Evolutionary conservation across 768 basidiomycete species (phyloP).

Genomic region (Phylloporus sp.): DNA sequence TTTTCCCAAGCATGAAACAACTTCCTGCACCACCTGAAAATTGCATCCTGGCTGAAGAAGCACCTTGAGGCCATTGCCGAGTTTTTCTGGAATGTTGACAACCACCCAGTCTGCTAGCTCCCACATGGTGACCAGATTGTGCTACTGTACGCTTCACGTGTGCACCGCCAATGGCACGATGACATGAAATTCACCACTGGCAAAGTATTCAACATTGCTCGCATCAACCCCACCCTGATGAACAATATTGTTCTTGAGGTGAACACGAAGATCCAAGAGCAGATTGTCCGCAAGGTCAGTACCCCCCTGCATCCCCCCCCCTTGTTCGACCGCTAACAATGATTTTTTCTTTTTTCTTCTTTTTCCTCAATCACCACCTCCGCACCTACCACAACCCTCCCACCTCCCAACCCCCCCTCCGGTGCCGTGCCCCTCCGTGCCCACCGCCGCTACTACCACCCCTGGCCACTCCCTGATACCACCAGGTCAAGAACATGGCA

Average conservation of each 20-base stretch:
- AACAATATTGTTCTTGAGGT: neutral
- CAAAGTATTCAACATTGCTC: conserved; percentile 1
- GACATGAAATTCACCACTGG: neutral
- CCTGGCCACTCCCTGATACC: too few species aligned
- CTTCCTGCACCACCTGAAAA: neutral
- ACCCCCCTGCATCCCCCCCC: neutral
- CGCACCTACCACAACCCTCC: too few species aligned
- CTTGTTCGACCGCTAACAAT: too few species aligned
- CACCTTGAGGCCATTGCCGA: neutral
- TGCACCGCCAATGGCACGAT: conserved; percentile 6
- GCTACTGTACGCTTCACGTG: neutral
- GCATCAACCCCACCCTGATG: neutral
- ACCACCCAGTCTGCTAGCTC: neutral
- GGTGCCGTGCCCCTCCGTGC: too few species aligned
- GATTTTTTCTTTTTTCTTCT: too few species aligned
- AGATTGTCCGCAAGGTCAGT: neutral
- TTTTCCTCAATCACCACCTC: too few species aligned
- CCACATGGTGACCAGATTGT: neutral
- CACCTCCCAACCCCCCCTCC: too few species aligned
- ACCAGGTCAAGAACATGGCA: too few species aligned
- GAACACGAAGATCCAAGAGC: neutral
- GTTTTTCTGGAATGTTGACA: conserved; percentile 6
- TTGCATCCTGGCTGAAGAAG: neutral
- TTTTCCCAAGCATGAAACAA: conserved; percentile 7
- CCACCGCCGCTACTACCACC: too few species aligned